Base-by-base conservation (phyloP, 164 flowering plant species). In the Platanus orientalis region DNA sequence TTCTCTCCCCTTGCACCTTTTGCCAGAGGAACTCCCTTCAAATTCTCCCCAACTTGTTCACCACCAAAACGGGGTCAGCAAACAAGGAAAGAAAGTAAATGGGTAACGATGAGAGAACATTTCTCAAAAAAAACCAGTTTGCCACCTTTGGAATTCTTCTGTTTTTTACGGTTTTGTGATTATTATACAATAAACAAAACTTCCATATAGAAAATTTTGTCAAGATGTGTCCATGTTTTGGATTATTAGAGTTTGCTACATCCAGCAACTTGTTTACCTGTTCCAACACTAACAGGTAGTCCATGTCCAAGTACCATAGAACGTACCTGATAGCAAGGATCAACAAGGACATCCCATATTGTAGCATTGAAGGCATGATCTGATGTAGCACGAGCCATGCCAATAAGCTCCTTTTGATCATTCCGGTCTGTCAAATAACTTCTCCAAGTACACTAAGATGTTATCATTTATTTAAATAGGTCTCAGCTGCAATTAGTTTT, bases 311-410 rank as follows among this genome's bases (percentile, higher is more conserved):
- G 29, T 11, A 23, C 28, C 19, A 32, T n/a, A 26, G 20, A 54
- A 23, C 40, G 17, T 73, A 92, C 98, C 97, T 90, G 98, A 78
- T 89, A 93, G 63, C 68, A 27, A 71, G 97, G 97, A 76, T 93
- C 98, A 48, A 90, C 96, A 36, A 93, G 80, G 53, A 93, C 97
- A 84, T 93, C 98, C 98, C 98, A 90, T 44, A 93, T 90, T 50
- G 98, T 93, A 59, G 98, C 98, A 81, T 90, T 93, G 81, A 93
- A 93, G 56, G 88, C 96, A 75, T 93, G 97, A 80, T 93, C 98
- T 36, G 97, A 93, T 59, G 98, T 93, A 54, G 96, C 97, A 67
- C 95, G 98, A 61, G 96, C 98, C 91, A 93, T 82, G 66, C 96
- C 98, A 73, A 93, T 90, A 36, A 93, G 88, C 79, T 71, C 86